Base-by-base conservation (phyloP, 768 basidiomycete species). In the Lentinula raphanica region DNA sequence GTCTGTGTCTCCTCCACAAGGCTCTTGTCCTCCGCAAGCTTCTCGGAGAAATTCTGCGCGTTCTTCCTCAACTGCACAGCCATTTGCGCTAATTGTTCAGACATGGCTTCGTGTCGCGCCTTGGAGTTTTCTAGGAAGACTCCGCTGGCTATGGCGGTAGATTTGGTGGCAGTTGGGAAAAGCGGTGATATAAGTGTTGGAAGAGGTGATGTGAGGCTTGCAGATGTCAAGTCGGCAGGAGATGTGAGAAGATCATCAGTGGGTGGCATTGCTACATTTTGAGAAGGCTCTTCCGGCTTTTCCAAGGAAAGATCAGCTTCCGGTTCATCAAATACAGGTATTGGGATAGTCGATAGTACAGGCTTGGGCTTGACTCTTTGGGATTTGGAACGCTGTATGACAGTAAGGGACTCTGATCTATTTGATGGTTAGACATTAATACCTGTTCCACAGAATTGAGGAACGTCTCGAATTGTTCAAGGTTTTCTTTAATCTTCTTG, bases 51-150 rank as follows among this genome's bases (percentile, higher is more conserved):
- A 64, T 92, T 84, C 0, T 87, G 68, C 0, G 93, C 87, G 63
- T 96, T 96, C 23, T 83, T 78, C 64, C 90, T 91, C 50, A 98
- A 83, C 67, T 94, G 92, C 9, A 84, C 76, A 0, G 93, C 92
- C 95, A 98, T 98, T 57, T 83, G 70, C 0, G 85, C 86, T 25
- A 95, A 82, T 65, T 92, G 87, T 8, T 76, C 75, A 0, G 89
- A 80, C 48, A 95, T 82, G 23, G 90, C 83, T 51, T 91, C 82
- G 25, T 95, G 93, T 2, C 88, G 72, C 0, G 79, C 76, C 35
- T 69, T 79, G n/a, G 87, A 82, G 59, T 82, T 80, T 64, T 83
- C 63, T 12, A 70, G 63, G 5, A 65, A 67, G 1, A 64, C 60
- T 1, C 68, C 56, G 11, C 63, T 59, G 17, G 65, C 66, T 1